Evolutionary conservation across 148 eudicot species (phyloP).

Genomic region (Suaeda aralocaspica): DNA sequence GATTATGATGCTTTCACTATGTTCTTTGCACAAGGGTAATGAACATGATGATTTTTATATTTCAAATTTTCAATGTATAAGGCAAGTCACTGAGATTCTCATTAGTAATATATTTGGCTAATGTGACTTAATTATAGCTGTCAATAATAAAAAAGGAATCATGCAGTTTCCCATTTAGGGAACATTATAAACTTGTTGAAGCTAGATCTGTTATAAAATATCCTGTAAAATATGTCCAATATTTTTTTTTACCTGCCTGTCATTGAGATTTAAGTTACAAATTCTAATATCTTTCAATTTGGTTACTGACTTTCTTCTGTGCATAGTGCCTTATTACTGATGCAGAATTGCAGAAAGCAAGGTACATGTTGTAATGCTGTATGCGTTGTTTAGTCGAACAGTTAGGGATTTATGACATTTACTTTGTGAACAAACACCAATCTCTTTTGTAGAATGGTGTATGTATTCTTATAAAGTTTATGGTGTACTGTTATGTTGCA

Average conservation of each 20-base stretch:
- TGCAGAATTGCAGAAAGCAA: too few relatives aligned
- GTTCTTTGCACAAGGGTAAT: not conserved
- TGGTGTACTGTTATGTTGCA: too few relatives aligned
- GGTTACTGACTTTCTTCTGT: not conserved
- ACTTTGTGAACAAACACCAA: too few relatives aligned
- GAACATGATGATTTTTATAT: slow-evolving; percentile 11
- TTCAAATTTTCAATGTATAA: not conserved
- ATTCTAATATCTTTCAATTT: not conserved
- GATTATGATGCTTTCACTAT: slow-evolving; percentile 4
- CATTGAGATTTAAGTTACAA: not conserved
- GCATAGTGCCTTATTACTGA: not conserved
- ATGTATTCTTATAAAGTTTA: too few relatives aligned
- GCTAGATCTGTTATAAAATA: not conserved
- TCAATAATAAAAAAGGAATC: not conserved
- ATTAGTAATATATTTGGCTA: slow-evolving; percentile 6
- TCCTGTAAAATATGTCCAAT: not conserved
- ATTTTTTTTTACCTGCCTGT: not conserved
- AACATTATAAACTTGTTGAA: slow-evolving; percentile 5
- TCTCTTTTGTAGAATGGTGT: too few relatives aligned
- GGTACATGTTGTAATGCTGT: too few relatives aligned
- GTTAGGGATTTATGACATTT: too few relatives aligned
- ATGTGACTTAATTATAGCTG: slow-evolving; percentile 5
- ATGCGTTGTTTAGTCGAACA: too few relatives aligned
- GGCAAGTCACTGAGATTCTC: not conserved
- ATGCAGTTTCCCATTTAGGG: slow-evolving; percentile 1